A percentile compares a stretch with the other conserved stretches of the same genome.
phyloP scores from a whole-genome alignment of 2,329 filamentous ascomycete species.

The Xylariaceae sp. region DNA sequence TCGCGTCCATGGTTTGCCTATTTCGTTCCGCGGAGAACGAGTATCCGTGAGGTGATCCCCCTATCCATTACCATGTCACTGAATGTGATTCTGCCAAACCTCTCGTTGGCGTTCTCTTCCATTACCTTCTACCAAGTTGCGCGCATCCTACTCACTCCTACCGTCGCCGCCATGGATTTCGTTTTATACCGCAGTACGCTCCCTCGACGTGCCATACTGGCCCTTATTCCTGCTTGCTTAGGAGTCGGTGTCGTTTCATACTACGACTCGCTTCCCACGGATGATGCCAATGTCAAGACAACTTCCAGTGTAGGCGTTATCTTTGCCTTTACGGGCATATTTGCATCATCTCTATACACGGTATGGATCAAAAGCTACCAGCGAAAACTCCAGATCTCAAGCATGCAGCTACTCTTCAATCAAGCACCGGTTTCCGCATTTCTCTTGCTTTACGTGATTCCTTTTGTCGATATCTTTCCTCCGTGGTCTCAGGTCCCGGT shows the following conservation, averaged over 20 bases:
- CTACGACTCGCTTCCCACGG: constrained; percentile 55
- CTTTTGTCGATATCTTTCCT: constrained; percentile 60
- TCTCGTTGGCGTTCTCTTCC: constrained; percentile 61
- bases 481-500: constrained; percentile 47
- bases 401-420: constrained; percentile 65
- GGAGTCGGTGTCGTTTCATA: constrained; percentile 64
- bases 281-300: constrained; percentile 46
- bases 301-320: constrained; percentile 56
- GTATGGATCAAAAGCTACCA: constrained; percentile 64
- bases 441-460: constrained; percentile 60
- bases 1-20: constrained; percentile 54
- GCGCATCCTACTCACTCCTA: constrained; percentile 61
- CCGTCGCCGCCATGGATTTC: constrained; percentile 60
- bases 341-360: constrained; percentile 62
- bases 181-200: constrained; percentile 54
- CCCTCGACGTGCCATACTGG: constrained; percentile 47
- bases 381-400: constrained; percentile 59
- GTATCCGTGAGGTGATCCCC: constrained; percentile 54
- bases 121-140: constrained; percentile 68
- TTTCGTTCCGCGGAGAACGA: constrained; percentile 53
- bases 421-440: constrained; percentile 60
- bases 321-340: constrained; percentile 59
- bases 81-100: constrained; percentile 64
- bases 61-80: constrained; percentile 62
- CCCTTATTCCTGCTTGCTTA: constrained; percentile 56